Evolutionary conservation across 1,139 yeast species (phyloP).

Genomic region (Scheffersomyces insectosa): DNA sequence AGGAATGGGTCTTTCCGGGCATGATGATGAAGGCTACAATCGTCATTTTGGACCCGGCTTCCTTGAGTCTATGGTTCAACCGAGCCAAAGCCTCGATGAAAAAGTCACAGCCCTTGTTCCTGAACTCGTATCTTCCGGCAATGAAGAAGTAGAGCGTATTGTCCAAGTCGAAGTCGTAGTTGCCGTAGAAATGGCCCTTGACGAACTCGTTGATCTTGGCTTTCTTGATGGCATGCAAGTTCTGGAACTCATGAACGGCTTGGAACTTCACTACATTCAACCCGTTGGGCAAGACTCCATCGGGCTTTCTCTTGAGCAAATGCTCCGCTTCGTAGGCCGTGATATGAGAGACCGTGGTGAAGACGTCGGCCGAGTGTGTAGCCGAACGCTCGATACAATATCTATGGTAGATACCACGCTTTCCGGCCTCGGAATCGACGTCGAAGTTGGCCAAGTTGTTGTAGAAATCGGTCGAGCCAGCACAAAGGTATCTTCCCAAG

Average conservation of each 20-base stretch:
- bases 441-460: constrained; percentile 88
- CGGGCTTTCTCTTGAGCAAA: constrained; percentile 91
- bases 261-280: constrained; percentile 93
- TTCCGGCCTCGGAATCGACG: constrained; percentile 97
- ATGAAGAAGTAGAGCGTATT: constrained; percentile 93
- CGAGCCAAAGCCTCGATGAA: constrained; percentile 92
- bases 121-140: constrained; percentile 95
- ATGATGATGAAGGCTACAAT: constrained; percentile 97
- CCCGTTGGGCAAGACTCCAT: constrained; percentile 96
- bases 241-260: constrained; percentile 97
- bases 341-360: constrained; percentile 95
- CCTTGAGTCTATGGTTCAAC: constrained; percentile 82
- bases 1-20: constrained; percentile 95
- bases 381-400: constrained; percentile 97
- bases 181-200: constrained; percentile 96
- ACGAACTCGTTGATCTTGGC: constrained; percentile 92
- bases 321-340: constrained; percentile 96
- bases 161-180: constrained; percentile 90
- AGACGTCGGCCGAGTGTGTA: constrained; percentile 94
- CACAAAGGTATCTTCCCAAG: constrained; percentile 92
- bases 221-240: constrained; percentile 88
- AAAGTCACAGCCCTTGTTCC: constrained; percentile 96
- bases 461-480: constrained; percentile 94
- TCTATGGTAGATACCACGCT: constrained; percentile 94
- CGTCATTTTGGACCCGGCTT: constrained; percentile 80